Base-by-base conservation (phyloP, 208 protist genomes). In the Wallacemonas collosoma region DNA sequence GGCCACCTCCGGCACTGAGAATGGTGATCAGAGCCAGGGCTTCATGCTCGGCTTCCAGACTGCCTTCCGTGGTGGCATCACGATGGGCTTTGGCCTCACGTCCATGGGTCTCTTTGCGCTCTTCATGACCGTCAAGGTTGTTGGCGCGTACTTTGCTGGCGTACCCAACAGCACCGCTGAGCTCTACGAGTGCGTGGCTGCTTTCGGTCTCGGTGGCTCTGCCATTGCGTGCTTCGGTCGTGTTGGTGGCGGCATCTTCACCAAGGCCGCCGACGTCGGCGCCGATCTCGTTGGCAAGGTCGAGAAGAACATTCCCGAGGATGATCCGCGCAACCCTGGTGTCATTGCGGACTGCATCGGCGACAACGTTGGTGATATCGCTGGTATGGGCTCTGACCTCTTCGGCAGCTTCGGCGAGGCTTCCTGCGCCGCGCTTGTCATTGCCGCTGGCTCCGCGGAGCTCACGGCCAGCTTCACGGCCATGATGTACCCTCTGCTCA, bases 341-440 rank as follows among this genome's bases (percentile, higher is more conserved):
- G 95, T 98, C 8, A 98, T 98, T 78, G 97, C 97, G 14, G 96
- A 98, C 77, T 97, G 95, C 79, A 98, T 98, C 55, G 96, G 97
- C 40, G 97, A 98, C 76, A 98, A 98, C 79, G 97, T 97, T 15
- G 97, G 97, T 40, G 97, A 99, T 69, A 96, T 97, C 67, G 97
- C 95, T 39, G 98, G 96, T 45, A 97, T 95, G 86, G 96, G 96
- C 39, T 97, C 96, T 47, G 97, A 99, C 75, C 82, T 99, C 11
- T 99, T 99, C 73, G 97, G 98, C 44, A 98, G 94, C 70, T 98
- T 96, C 77, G 97, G 95, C 39, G 97, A 96, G 69, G 90, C 95
- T 9, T 98, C 98, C n/a, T 98, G 98, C 77, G 93, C 90, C n/a
- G 86, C 90, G 4, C 85, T 95, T 48, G 88, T 95, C 3, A 89